These are phyloP conservation scores for Cicer cuneatum DNA, from an alignment of 306 rosid species.

Conservation along the genomic window DNA sequence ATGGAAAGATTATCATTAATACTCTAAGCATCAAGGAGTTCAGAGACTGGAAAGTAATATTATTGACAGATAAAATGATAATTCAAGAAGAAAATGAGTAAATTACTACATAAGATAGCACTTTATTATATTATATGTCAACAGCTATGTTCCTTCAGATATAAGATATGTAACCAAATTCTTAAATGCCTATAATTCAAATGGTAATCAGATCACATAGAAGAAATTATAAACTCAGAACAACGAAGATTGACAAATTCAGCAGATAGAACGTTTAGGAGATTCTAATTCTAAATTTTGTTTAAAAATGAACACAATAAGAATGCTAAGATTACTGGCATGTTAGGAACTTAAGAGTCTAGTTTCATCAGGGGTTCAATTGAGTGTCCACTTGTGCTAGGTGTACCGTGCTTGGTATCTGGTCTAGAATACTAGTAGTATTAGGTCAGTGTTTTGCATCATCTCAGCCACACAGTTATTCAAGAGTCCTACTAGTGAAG, in stretches of 20 bases:
- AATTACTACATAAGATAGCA: not conserved
- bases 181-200: not conserved
- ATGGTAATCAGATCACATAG: not conserved
- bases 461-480: conserved; percentile 12
- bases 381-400: not conserved
- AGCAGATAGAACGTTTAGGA: conserved; percentile 19
- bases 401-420: not conserved
- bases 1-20: not conserved
- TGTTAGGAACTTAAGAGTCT: not conserved
- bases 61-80: not conserved
- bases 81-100: not conserved
- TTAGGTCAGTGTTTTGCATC: conserved; percentile 5
- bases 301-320: conserved; percentile 1
- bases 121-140: conserved; percentile 7
- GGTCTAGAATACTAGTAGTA: conserved; percentile 22
- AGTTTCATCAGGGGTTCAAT: conserved; percentile 10
- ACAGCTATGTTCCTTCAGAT: not conserved
- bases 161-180: conserved; percentile 34
- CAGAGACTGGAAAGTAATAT: conserved; percentile 10
- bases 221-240: not conserved
- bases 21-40: conserved; percentile 11
- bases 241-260: not conserved
- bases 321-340: not conserved
- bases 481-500: conserved; percentile 18
- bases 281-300: not conserved